Percentiles rank a stretch among this genome's conserved stretches.
These are phyloP conservation scores for Hypoxylon lienhwacheense DNA, from an alignment of 495 filamentous ascomycete genomes.

Conservation along the genomic window DNA sequence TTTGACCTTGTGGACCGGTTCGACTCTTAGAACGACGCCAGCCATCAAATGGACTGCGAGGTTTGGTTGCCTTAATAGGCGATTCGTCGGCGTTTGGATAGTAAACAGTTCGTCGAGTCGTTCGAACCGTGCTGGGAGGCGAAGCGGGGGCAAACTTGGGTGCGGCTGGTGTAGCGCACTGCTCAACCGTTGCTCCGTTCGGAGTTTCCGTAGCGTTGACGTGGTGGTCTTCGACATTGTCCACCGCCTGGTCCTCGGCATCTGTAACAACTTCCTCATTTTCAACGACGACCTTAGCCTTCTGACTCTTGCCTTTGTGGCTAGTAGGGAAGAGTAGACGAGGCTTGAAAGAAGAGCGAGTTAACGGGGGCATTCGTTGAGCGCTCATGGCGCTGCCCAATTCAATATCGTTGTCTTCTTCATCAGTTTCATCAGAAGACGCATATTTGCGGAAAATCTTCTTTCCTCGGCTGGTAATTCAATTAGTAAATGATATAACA, in stretches of 20 bases:
- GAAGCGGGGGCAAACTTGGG: slow-evolving; percentile 56
- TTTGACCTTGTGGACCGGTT: slow-evolving; percentile 40
- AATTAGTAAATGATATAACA: slow-evolving; percentile 23
- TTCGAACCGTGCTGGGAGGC: slow-evolving; percentile 57
- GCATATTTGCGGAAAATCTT: slow-evolving; percentile 75
- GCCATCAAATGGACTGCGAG: slow-evolving; percentile 63
- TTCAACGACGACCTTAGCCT: slow-evolving; percentile 58
- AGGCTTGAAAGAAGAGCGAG: slow-evolving; percentile 76
- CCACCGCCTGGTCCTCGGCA: slow-evolving; percentile 53
- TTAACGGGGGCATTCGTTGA: slow-evolving; percentile 58
- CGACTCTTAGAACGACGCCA: slow-evolving; percentile 65
- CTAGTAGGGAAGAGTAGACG: slow-evolving; percentile 76
- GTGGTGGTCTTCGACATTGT: slow-evolving; percentile 55
- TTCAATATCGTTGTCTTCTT: slow-evolving; percentile 49
- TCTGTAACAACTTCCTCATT: slow-evolving; percentile 56
- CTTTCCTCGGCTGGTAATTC: slow-evolving; percentile 75
- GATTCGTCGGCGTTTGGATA: slow-evolving; percentile 35
- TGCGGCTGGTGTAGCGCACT: slow-evolving; percentile 53
- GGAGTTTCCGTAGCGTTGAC: slow-evolving; percentile 50
- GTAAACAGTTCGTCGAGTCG: slow-evolving; percentile 50
- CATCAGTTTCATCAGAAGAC: slow-evolving; percentile 27
- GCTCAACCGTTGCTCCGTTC: slow-evolving; percentile 32
- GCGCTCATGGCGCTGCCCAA: slow-evolving; percentile 50
- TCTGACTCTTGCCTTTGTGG: slow-evolving; percentile 54
- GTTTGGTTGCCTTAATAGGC: slow-evolving; percentile 42